A percentile compares a stretch with the other conserved stretches of the same genome.
phyloP scores from a whole-genome alignment of 805 yeast species.

The Myxozyma sirexii region DNA sequence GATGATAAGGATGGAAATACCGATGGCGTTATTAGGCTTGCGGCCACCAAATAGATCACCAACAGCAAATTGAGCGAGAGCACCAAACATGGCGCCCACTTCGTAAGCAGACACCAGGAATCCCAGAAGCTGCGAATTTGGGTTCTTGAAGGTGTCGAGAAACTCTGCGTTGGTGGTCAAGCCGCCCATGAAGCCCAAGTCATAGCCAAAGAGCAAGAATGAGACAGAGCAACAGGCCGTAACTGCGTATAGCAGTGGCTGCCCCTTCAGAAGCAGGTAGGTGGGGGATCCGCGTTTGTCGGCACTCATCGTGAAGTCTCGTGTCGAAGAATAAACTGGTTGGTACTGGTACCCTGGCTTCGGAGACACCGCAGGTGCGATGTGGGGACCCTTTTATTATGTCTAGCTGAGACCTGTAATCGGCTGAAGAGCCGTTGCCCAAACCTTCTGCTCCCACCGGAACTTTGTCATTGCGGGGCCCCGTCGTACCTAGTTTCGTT shows the following conservation, averaged over 20 bases:
- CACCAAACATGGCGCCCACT: constrained; percentile 71
- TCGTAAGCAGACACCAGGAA: constrained; percentile 52
- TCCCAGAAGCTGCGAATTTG: constrained; percentile 39
- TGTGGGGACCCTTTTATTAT: background rate
- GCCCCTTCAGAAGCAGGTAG: constrained; percentile 21
- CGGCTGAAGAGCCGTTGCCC: no score
- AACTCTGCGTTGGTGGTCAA: constrained; percentile 61
- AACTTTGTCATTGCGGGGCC: no score
- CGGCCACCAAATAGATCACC: constrained; percentile 66
- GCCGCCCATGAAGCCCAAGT: constrained; percentile 80
- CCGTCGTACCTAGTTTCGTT: no score
- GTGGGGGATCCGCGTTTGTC: constrained; percentile 16
- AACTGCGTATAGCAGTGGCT: constrained; percentile 25
- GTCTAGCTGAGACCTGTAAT: background rate
- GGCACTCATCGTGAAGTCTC: background rate
- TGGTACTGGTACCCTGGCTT: no score
- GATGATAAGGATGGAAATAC: constrained; percentile 54
- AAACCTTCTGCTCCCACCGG: no score
- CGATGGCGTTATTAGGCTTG: constrained; percentile 55
- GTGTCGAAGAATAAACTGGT: background rate
- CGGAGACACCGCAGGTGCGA: background rate
- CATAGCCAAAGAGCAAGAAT: constrained; percentile 62
- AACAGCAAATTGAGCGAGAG: constrained; percentile 56
- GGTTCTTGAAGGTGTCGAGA: constrained; percentile 20
- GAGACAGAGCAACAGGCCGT: constrained; percentile 20